These are phyloP conservation scores for Forsythia suspensa DNA, from an alignment of 257 asterid species.

Conservation along the genomic window DNA sequence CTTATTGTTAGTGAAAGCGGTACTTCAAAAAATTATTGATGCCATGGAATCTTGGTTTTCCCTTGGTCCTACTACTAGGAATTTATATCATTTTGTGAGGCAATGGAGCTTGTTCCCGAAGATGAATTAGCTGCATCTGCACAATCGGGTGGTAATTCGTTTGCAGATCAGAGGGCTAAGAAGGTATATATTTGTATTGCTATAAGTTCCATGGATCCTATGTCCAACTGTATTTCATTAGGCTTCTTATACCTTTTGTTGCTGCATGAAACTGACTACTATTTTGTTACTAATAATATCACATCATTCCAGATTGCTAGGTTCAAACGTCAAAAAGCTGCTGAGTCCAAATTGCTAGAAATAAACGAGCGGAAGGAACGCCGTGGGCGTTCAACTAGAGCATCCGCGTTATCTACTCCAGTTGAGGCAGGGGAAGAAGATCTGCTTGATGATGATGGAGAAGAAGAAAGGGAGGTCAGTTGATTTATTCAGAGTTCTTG, in stretches of 20 bases:
- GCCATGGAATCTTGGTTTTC: constrained; percentile 16
- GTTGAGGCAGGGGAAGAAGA: constrained; percentile 76
- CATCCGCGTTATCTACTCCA: constrained; percentile 85
- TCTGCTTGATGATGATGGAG: constrained; percentile 85
- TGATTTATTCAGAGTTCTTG: constrained; percentile 4
- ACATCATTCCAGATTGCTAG: constrained; percentile 66
- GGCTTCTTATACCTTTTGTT: not conserved
- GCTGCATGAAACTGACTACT: not conserved
- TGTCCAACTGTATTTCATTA: not conserved
- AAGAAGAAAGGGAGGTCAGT: constrained; percentile 96
- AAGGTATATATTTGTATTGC: constrained; percentile 47
- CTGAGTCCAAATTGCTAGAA: constrained; percentile 79
- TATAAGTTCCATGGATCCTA: not conserved
- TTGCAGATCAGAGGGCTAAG: constrained; percentile 76
- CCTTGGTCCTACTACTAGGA: constrained; percentile 46
- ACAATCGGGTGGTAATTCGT: constrained; percentile 39
- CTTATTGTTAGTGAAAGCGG: not conserved
- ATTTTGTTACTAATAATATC: constrained; percentile 14
- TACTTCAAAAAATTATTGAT: constrained; percentile 9
- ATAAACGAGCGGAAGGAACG: constrained; percentile 91
- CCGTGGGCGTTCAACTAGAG: constrained; percentile 94
- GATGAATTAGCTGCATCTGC: constrained; percentile 63
- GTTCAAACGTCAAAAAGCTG: constrained; percentile 83
- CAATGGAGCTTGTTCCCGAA: constrained; percentile 88
- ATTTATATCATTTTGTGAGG: constrained; percentile 82